Conservation (phyloP, 768 basidiomycete genomes). For the Pleurotus sapidus region DNA sequence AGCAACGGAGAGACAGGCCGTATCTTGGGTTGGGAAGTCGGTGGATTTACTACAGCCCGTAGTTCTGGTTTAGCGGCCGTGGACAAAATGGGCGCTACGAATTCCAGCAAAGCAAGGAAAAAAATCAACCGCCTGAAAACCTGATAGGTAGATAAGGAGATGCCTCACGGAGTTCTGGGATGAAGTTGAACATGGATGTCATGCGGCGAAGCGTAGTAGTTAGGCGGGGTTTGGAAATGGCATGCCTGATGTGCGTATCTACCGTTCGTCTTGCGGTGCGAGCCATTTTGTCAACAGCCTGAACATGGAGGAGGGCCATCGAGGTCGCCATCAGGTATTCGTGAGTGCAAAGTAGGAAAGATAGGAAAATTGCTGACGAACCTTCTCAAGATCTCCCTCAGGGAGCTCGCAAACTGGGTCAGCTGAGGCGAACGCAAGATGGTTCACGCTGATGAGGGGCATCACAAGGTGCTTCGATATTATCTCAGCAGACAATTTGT, state of each 20-base stretch:
- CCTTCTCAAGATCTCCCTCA: conserved; percentile 66
- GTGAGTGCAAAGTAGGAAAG: not conserved
- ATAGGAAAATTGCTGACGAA: conserved; percentile 20
- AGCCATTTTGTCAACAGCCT: conserved; percentile 72
- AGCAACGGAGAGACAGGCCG: conserved; percentile 13
- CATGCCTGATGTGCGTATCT: conserved; percentile 73
- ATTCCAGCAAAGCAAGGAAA: not conserved
- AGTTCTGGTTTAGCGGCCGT: conserved; percentile 45
- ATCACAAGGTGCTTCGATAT: conserved; percentile 77
- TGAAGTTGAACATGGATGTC: conserved; percentile 70
- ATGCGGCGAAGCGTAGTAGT: conserved; percentile 68
- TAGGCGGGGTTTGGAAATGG: conserved; percentile 63
- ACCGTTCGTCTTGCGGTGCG: conserved; percentile 64
- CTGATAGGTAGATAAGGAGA: conserved; percentile 3
- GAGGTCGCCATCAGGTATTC: not conserved
- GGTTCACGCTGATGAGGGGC: conserved; percentile 69
- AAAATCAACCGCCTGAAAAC: not conserved
- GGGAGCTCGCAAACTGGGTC: conserved; percentile 55
- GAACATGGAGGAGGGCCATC: conserved; percentile 3
- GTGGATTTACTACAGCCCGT: conserved; percentile 12
- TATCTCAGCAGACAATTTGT: conserved; percentile 64
- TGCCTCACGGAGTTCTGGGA: conserved; percentile 60
- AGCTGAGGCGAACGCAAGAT: conserved; percentile 63
- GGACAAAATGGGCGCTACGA: conserved; percentile 49
- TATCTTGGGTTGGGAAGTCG: conserved; percentile 8